phyloP scores from a whole-genome alignment of 129 eudicot species.

The Centaurea solstitialis region DNA sequence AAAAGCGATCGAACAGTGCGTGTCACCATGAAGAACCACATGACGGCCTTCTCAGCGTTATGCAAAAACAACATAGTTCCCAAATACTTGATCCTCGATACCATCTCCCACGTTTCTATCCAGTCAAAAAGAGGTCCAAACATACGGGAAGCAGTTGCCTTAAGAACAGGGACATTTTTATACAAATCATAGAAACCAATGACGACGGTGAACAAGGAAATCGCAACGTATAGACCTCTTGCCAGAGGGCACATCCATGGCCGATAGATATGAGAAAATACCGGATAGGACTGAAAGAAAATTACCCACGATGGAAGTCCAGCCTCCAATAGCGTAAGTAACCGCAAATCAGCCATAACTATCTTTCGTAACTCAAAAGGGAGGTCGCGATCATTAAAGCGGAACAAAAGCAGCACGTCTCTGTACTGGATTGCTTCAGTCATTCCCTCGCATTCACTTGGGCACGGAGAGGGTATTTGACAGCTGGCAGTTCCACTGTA shows the following conservation, averaged over 20 bases:
- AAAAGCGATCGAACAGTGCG: conserved; percentile 59
- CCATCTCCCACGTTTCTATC: conserved; percentile 98
- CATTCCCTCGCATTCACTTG: conserved; percentile 55
- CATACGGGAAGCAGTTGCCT: conserved; percentile 80
- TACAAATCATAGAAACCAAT: conserved; percentile 94
- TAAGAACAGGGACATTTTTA: conserved; percentile 93
- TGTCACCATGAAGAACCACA: conserved; percentile 72
- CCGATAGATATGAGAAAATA: conserved; percentile 77
- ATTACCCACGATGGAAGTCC: conserved; percentile 99
- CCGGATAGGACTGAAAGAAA: conserved; percentile 93
- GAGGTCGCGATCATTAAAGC: conserved; percentile 76
- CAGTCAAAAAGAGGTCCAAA: conserved; percentile 91
- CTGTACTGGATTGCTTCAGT: conserved; percentile 53
- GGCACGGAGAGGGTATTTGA: conserved; percentile 42
- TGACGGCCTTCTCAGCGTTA: conserved; percentile 79
- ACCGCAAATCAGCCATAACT: conserved; percentile 63
- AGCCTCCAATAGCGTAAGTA: conserved; percentile 81
- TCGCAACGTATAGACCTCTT: conserved; percentile 65
- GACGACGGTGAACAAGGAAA: conserved; percentile 79
- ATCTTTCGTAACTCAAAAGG: conserved; percentile 70
- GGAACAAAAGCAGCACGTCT: conserved; percentile 75
- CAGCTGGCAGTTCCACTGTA: conserved; percentile 36
- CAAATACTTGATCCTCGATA: conserved; percentile 86
- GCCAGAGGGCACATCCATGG: conserved; percentile 99
- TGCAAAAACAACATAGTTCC: conserved; percentile 96